Percentiles rank a stretch among this genome's conserved stretches.
Conservation (phyloP, 768 basidiomycete genomes). For the Podaxis sp. region DNA sequence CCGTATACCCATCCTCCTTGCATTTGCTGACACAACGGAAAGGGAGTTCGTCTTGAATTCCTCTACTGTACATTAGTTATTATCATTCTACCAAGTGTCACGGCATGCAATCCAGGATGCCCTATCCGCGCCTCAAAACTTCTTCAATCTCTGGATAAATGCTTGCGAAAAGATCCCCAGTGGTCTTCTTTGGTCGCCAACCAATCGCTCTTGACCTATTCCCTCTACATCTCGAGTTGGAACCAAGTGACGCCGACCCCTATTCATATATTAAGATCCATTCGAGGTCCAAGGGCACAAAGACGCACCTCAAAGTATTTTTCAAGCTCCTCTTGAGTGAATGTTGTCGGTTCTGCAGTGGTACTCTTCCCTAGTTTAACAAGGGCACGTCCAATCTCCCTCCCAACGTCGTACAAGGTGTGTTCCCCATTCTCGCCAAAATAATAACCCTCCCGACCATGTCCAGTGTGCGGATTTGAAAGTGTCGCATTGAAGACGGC, state of each 20-base stretch:
- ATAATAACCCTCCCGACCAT: constrained; percentile 54
- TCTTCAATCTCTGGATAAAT: constrained; percentile 45
- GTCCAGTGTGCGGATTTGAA: constrained; percentile 31
- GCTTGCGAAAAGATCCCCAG: constrained; percentile 49
- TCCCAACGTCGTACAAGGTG: constrained; percentile 39
- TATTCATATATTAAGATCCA: not conserved
- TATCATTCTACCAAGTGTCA: not conserved
- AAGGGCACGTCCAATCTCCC: constrained; percentile 38
- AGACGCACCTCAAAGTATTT: constrained; percentile 33
- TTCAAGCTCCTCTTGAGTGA: constrained; percentile 44
- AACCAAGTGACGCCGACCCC: constrained; percentile 15
- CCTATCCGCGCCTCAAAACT: constrained; percentile 3
- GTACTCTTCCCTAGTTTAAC: constrained; percentile 36
- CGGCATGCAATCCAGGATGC: not conserved
- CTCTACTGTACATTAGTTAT: not conserved
- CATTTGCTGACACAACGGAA: not conserved
- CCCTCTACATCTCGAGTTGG: constrained; percentile 45
- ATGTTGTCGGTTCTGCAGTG: constrained; percentile 42
- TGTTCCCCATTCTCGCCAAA: constrained; percentile 55
- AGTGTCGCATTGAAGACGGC: constrained; percentile 39
- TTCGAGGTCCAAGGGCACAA: not conserved
- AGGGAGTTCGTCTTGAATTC: not conserved
- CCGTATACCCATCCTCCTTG: not conserved
- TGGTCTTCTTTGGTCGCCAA: constrained; percentile 52
- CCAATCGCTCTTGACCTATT: constrained; percentile 45